Evolutionary conservation across 2,329 filamentous ascomycete species (phyloP).

Genomic region (Monosporascus sp.): DNA sequence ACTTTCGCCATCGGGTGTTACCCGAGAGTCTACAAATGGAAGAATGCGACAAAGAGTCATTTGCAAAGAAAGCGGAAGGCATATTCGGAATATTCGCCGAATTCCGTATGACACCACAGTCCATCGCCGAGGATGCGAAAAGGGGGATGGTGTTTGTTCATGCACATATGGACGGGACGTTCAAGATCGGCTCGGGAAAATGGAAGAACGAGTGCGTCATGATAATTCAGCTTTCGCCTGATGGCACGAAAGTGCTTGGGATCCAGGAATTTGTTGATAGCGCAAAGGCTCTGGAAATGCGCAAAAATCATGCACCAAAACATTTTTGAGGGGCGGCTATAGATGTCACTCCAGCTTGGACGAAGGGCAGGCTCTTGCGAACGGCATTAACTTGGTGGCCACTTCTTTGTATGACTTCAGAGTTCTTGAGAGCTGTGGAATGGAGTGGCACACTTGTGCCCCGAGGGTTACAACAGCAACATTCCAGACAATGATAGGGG

Average conservation of each 20-base stretch:
- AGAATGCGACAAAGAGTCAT: slow-evolving; percentile 28
- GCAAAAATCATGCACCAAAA: slow-evolving; percentile 23
- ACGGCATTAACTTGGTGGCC: too few relatives aligned
- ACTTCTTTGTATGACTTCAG: too few relatives aligned
- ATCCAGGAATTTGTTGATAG: slow-evolving; percentile 38
- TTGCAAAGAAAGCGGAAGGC: slow-evolving; percentile 32
- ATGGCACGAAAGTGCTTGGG: slow-evolving; percentile 19
- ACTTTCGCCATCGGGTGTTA: slow-evolving; percentile 35
- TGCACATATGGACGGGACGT: slow-evolving; percentile 28
- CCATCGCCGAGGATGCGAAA: slow-evolving; percentile 26
- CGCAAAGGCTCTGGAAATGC: slow-evolving; percentile 32
- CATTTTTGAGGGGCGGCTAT: slow-evolving; percentile 14
- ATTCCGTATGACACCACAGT: slow-evolving; percentile 34
- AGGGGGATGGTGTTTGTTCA: slow-evolving; percentile 32
- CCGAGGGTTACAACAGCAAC: too few relatives aligned
- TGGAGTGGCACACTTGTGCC: too few relatives aligned
- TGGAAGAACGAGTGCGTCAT: slow-evolving; percentile 30
- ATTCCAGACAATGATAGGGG: too few relatives aligned
- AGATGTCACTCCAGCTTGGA: neutral
- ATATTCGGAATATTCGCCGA: slow-evolving; percentile 36
- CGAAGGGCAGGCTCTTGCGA: too few relatives aligned
- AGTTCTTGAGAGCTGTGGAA: too few relatives aligned
- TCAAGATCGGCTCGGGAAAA: slow-evolving; percentile 16
- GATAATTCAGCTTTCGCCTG: slow-evolving; percentile 24
- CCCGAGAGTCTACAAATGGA: slow-evolving; percentile 35